A percentile compares a stretch with the other conserved stretches of the same genome.
These are phyloP conservation scores for Trametes versicolor DNA, from an alignment of 1,284 basidiomycete genomes.

Conservation along the genomic window DNA sequence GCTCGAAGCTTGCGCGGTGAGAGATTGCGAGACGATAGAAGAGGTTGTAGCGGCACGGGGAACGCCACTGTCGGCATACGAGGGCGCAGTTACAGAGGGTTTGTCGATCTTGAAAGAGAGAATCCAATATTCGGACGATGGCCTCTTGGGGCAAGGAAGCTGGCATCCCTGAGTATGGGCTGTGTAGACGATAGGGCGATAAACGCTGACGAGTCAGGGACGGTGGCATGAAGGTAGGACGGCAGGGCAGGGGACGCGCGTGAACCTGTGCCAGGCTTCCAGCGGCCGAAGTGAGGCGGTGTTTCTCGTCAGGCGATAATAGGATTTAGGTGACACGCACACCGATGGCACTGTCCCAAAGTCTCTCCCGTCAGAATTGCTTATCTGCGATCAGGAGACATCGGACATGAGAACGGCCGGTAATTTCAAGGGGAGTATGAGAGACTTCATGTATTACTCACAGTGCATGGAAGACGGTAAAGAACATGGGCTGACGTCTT, in stretches of 20 bases:
- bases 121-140: conserved; percentile 19
- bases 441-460: background rate
- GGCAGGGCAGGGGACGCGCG: background rate
- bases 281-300: conserved; percentile 1
- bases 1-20: conserved; percentile 25
- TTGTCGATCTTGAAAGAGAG: conserved; percentile 21
- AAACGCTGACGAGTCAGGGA: background rate
- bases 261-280: background rate
- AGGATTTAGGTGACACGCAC: conserved; percentile 4
- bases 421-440: background rate
- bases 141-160: conserved; percentile 15
- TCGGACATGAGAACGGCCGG: background rate
- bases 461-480: background rate
- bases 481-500: background rate
- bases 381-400: background rate
- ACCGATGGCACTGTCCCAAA: too few relatives aligned
- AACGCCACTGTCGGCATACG: conserved; percentile 26
- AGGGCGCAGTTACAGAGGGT: conserved; percentile 31
- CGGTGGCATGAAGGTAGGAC: background rate
- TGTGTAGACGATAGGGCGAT: background rate
- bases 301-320: background rate
- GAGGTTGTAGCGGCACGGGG: conserved; percentile 30
- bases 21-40: conserved; percentile 23
- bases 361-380: background rate
- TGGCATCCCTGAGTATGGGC: conserved; percentile 5